These are phyloP conservation scores for Coprinopsis strossmayeri DNA, from an alignment of 768 basidiomycete species.

Conservation along the genomic window DNA sequence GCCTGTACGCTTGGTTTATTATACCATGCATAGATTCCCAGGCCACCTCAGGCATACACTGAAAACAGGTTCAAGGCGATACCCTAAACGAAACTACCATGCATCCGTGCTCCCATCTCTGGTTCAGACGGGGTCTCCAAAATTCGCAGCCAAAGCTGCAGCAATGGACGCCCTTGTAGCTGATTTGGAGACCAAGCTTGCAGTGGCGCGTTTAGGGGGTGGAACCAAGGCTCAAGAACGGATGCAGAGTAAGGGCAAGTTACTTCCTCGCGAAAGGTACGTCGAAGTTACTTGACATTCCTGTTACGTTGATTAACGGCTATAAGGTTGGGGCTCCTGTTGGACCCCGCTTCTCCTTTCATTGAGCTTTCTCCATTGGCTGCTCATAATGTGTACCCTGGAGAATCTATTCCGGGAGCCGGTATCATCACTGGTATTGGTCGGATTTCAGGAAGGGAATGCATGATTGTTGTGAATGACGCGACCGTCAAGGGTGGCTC, in stretches of 20 bases:
- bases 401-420: constrained; percentile 78
- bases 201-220: constrained; percentile 61
- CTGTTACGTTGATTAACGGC: not conserved
- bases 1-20: not conserved
- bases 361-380: constrained; percentile 83
- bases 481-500: constrained; percentile 91
- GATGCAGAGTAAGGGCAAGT: constrained; percentile 75
- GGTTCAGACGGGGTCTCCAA: constrained; percentile 61
- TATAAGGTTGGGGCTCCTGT: constrained; percentile 57
- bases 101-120: constrained; percentile 68
- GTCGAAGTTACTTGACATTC: constrained; percentile 13
- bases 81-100: constrained; percentile 43
- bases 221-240: constrained; percentile 68
- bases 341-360: constrained; percentile 87
- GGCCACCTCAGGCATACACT: constrained; percentile 13
- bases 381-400: constrained; percentile 80
- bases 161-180: constrained; percentile 67
- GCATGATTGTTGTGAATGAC: constrained; percentile 90
- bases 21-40: constrained; percentile 4
- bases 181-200: constrained; percentile 55
- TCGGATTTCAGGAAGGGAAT: constrained; percentile 73
- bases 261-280: constrained; percentile 78
- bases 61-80: constrained; percentile 11
- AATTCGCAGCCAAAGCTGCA: constrained; percentile 59
- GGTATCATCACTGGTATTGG: constrained; percentile 88